phyloP scores from a whole-genome alignment of 306 rosid species.

The Cicer judaicum region DNA sequence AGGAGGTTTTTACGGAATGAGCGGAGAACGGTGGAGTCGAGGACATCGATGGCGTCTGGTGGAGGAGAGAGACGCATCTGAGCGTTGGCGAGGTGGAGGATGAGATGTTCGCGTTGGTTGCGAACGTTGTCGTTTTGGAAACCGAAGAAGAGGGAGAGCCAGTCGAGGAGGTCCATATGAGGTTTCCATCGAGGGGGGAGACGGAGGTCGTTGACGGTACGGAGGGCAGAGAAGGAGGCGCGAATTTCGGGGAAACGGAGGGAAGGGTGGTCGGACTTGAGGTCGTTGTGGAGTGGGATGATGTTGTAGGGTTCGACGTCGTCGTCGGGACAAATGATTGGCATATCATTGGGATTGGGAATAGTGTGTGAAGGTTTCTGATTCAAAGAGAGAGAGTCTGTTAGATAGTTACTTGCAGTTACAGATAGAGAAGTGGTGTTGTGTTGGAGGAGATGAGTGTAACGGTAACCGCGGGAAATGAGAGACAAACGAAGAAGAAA shows the following conservation, averaged over 20 bases:
- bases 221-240: conserved; percentile 69
- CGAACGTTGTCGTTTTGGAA: conserved; percentile 83
- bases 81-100: conserved; percentile 88
- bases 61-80: conserved; percentile 88
- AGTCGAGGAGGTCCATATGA: conserved; percentile 83
- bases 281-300: conserved; percentile 67
- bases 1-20: conserved; percentile 68
- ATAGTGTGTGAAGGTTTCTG: not conserved
- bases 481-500: not conserved
- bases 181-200: conserved; percentile 76
- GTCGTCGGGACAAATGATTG: conserved; percentile 1
- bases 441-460: not conserved
- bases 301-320: conserved; percentile 68
- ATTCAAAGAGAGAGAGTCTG: no score
- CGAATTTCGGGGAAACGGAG: conserved; percentile 86
- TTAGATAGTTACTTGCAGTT: not conserved
- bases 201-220: conserved; percentile 60
- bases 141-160: conserved; percentile 84
- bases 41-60: conserved; percentile 68
- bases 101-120: conserved; percentile 87
- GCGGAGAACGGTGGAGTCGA: conserved; percentile 64
- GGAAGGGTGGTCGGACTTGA: conserved; percentile 83
- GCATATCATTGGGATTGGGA: conserved; percentile 34
- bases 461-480: conserved; percentile 37
- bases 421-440: not conserved